A percentile compares a stretch with the other conserved stretches of the same genome.
These are phyloP conservation scores for Porphyrellus cyaneotinctus DNA, from an alignment of 768 basidiomycete genomes.

Conservation along the genomic window DNA sequence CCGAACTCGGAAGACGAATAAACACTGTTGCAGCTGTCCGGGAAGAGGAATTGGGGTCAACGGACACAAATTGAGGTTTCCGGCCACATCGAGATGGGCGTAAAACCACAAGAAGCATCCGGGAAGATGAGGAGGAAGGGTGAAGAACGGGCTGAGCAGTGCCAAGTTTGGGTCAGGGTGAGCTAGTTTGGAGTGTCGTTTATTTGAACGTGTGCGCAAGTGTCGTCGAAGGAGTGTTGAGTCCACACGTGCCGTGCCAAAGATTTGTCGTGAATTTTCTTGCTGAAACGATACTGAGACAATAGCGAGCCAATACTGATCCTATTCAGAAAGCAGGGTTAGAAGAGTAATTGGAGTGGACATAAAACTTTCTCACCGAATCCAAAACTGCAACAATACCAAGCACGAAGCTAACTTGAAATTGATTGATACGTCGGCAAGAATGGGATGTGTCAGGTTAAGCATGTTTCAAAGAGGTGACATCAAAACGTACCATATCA, in stretches of 20 bases:
- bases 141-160: background rate
- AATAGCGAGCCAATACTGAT: background rate
- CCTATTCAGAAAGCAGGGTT: background rate
- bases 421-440: background rate
- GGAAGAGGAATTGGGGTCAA: constrained; percentile 1
- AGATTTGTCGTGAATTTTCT: constrained; percentile 9
- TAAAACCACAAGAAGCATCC: background rate
- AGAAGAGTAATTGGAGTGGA: background rate
- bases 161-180: constrained; percentile 7
- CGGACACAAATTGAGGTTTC: constrained; percentile 4
- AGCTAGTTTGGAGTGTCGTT: constrained; percentile 9
- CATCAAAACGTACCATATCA: constrained; percentile 1
- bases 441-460: background rate
- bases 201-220: constrained; percentile 9
- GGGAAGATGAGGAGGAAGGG: constrained; percentile 3
- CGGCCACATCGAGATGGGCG: constrained; percentile 10
- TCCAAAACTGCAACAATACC: background rate
- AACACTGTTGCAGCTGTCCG: constrained; percentile 2
- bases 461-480: background rate
- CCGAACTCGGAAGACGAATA: constrained; percentile 9
- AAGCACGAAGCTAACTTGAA: background rate
- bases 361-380: background rate
- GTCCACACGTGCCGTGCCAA: constrained; percentile 3
- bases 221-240: constrained; percentile 12
- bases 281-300: constrained; percentile 1